Evolutionary conservation across 2,329 filamentous ascomycete genomes (phyloP).

Genomic region (Penicillium decumbens): DNA sequence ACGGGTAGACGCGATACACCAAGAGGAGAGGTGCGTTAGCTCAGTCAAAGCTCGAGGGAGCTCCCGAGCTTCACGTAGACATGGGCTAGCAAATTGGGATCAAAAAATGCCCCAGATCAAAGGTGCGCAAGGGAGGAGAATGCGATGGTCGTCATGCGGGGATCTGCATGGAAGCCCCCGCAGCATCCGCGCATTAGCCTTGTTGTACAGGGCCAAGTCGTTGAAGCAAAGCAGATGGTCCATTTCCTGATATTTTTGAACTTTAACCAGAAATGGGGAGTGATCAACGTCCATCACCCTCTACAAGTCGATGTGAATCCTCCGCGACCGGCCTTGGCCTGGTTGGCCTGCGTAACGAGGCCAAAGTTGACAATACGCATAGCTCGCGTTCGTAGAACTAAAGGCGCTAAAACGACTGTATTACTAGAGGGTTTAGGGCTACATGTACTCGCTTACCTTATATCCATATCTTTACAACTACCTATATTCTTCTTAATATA

Average conservation of each 20-base stretch:
- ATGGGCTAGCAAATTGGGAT: not conserved
- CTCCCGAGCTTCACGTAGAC: not conserved
- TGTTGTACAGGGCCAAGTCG: not conserved
- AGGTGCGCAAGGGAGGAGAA: not conserved
- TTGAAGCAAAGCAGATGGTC: not conserved
- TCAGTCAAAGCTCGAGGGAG: not conserved
- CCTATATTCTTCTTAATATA: too few species aligned
- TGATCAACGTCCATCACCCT: not conserved
- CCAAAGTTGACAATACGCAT: not conserved
- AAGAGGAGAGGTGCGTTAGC: not conserved
- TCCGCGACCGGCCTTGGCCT: not conserved
- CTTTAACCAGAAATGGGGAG: not conserved
- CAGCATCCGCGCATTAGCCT: constrained; percentile 7
- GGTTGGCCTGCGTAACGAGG: constrained; percentile 5
- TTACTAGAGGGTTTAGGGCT: too few species aligned
- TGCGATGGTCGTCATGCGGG: constrained; percentile 2
- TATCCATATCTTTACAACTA: too few species aligned
- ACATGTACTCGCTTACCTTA: too few species aligned
- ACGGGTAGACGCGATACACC: not conserved
- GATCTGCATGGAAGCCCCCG: constrained; percentile 9
- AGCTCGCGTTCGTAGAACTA: too few species aligned
- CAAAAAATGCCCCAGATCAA: not conserved
- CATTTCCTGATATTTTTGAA: not conserved
- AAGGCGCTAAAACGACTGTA: too few species aligned
- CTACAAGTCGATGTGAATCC: not conserved